These are phyloP conservation scores for Botrytis deweyae DNA, from an alignment of 2,329 filamentous ascomycete genomes.

Conservation along the genomic window DNA sequence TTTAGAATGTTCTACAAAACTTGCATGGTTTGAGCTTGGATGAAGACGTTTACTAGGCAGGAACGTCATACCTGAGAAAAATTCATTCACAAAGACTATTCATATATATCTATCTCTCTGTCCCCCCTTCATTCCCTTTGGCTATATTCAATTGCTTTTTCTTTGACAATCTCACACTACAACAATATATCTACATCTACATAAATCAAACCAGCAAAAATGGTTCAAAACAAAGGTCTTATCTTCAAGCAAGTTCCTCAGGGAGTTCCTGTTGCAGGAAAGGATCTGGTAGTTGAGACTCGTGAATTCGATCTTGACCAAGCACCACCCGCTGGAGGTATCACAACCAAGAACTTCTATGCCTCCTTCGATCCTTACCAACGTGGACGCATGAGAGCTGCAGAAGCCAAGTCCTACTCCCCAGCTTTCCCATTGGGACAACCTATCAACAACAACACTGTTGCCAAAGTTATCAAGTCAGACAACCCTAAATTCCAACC, in stretches of 20 bases:
- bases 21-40: conserved; percentile 15
- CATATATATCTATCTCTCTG: conserved; percentile 3
- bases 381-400: conserved; percentile 72
- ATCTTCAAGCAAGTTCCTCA: conserved; percentile 69
- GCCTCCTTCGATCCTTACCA: conserved; percentile 76
- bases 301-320: conserved; percentile 65
- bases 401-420: conserved; percentile 65
- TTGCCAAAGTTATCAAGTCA: conserved; percentile 71
- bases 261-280: conserved; percentile 65
- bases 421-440: conserved; percentile 60
- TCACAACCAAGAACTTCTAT: conserved; percentile 69
- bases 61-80: conserved; percentile 8
- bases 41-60: conserved; percentile 1
- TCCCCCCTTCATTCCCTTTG: background rate
- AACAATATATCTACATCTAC: background rate
- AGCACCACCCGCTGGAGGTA: conserved; percentile 60
- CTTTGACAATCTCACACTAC: background rate
- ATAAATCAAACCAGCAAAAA: conserved; percentile 31
- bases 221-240: conserved; percentile 68
- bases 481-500: conserved; percentile 60
- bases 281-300: conserved; percentile 68
- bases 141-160: conserved; percentile 9
- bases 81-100: background rate
- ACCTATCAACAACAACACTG: conserved; percentile 62
- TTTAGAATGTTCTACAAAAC: background rate